Evolutionary conservation across 441 rosid species (phyloP).

Genomic region (Populus hybrid): DNA sequence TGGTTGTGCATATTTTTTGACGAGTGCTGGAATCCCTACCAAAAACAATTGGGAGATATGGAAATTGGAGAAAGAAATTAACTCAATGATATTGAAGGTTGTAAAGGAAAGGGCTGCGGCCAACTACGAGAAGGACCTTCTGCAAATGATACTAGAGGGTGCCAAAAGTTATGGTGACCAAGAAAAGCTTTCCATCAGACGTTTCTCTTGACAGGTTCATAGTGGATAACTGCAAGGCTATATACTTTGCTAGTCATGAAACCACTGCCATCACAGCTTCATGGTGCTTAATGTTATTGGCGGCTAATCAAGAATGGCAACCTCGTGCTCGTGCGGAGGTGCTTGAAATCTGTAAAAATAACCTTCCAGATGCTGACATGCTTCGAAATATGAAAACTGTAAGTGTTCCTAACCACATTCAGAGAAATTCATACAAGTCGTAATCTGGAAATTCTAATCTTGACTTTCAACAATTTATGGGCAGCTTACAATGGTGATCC

Average conservation of each 20-base stretch:
- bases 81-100: slow-evolving; percentile 27
- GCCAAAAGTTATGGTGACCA: slow-evolving; percentile 17
- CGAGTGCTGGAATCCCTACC: slow-evolving; percentile 1
- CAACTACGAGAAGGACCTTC: slow-evolving; percentile 32
- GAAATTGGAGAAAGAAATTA: slow-evolving; percentile 42
- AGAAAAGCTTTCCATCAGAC: slow-evolving; percentile 9
- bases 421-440: background rate
- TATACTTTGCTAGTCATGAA: slow-evolving; percentile 54
- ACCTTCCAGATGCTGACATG: slow-evolving; percentile 28
- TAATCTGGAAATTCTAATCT: background rate
- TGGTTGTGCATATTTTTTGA: background rate
- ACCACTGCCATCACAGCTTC: slow-evolving; percentile 43
- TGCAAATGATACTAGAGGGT: slow-evolving; percentile 42
- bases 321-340: slow-evolving; percentile 38
- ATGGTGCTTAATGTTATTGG: slow-evolving; percentile 45
- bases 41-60: slow-evolving; percentile 37
- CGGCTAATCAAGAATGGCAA: slow-evolving; percentile 49
- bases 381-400: slow-evolving; percentile 40
- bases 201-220: slow-evolving; percentile 34
- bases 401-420: slow-evolving; percentile 1
- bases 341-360: slow-evolving; percentile 18
- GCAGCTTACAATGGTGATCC: slow-evolving; percentile 51
- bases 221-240: slow-evolving; percentile 48
- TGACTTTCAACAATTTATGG: background rate
- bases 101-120: slow-evolving; percentile 31